Evolutionary conservation across 164 flowering plant species (phyloP), one percentile per base, ranked within the genome.

Genomic region (Liriodendron chinense): DNA sequence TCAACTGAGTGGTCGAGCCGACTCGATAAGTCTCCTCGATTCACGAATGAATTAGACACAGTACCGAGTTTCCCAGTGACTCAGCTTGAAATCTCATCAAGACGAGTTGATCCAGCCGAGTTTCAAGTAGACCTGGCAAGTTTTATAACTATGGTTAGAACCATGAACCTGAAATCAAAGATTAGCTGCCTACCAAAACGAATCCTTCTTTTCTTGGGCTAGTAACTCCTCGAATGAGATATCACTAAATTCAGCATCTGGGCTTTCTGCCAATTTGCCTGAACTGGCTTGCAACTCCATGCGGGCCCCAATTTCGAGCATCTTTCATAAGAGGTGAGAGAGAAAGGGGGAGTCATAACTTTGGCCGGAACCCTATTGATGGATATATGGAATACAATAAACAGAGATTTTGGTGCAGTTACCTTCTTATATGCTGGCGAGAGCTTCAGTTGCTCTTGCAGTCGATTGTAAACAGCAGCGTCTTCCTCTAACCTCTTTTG

Each of bases 361-460:
- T 34, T 20, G 43, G 62, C 59, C 24, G 53, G 2, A 67, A 23
- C 50, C 26, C 6, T 63, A 22, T 63, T 47, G 7, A 47, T 20
- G 16, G 22, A 23, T 21, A 9, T 34, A 34, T 18, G 22, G n/a
- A 49, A 47, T 24, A 14, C 43, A 9, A 23, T 16, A 21, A 65
- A 28, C 6, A 43, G 62, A 64, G 18, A 50, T 48, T 24, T n/a
- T 16, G 43, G 70, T n/a, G 49, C 26, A 8, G 49, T 57, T 85
- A 93, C 98, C 95, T 93, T 89, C 73, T 92, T 87, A 87, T 88
- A 93, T 47, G 96, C 96, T 9, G 96, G 94, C 10, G 96, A 93
- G 77, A 87, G 91, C 80, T 91, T 91, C 65, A 93, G 91, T 79
- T 93, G 94, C 75, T 90, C 86, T 79, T 93, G 96, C 47, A 93